These are phyloP conservation scores for Paspalum notatum DNA, from an alignment of 176 grass and related monocot species.

Conservation along the genomic window DNA sequence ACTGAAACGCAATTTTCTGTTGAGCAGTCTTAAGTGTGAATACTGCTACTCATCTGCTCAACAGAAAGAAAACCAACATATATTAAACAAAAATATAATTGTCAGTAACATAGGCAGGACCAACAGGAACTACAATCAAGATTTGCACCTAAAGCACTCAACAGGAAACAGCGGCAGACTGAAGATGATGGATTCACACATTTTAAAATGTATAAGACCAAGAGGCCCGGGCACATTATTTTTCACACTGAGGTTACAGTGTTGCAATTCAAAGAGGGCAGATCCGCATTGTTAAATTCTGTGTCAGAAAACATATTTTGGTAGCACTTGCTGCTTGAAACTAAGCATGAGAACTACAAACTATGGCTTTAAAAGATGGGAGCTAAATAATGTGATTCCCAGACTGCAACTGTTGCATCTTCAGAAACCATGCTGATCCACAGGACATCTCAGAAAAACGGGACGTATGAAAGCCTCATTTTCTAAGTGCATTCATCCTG, in stretches of 20 bases:
- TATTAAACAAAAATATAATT: too few relatives aligned
- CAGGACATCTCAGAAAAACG: neutral
- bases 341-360: neutral
- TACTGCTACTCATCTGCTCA: too few relatives aligned
- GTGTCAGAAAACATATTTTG: neutral
- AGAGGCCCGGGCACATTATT: neutral
- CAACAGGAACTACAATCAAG: too few relatives aligned
- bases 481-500: conserved; percentile 88
- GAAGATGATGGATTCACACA: too few relatives aligned
- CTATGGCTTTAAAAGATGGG: neutral
- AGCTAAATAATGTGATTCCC: neutral
- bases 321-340: conserved; percentile 7
- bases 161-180: neutral
- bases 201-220: neutral
- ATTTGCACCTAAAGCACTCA: neutral
- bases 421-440: conserved; percentile 1
- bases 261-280: neutral
- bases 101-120: too few relatives aligned
- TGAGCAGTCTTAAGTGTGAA: neutral
- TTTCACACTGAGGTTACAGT: neutral
- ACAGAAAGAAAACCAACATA: too few relatives aligned
- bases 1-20: neutral
- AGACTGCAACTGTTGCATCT: neutral
- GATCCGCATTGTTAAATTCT: conserved; percentile 8
- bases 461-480: conserved; percentile 37